Evolutionary conservation across 2,329 filamentous ascomycete genomes (phyloP).

Genomic region (Beauveria caledonica): DNA sequence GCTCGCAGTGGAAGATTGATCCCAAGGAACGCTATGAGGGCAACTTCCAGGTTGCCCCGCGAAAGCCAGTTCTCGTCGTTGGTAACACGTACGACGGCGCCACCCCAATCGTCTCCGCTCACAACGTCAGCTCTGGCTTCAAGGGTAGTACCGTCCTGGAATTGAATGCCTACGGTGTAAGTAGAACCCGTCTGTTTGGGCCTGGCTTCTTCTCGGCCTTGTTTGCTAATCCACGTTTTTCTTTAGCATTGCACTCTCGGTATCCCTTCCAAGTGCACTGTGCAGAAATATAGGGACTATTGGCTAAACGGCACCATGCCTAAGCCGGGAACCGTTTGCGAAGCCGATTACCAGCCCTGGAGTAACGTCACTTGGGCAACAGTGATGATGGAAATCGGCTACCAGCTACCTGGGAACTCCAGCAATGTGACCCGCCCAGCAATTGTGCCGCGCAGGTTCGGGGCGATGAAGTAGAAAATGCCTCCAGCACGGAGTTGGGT

Average conservation of each 20-base stretch:
- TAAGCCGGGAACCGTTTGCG: slow-evolving; percentile 2
- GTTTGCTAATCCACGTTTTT: background rate
- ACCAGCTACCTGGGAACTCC: background rate
- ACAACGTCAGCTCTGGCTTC: slow-evolving; percentile 28
- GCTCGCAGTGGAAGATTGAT: slow-evolving; percentile 30
- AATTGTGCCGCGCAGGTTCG: background rate
- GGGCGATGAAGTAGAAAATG: too few relatives aligned
- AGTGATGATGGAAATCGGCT: background rate
- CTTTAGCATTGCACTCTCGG: background rate
- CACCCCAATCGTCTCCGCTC: slow-evolving; percentile 30
- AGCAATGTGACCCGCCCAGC: background rate
- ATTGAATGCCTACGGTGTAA: slow-evolving; percentile 28
- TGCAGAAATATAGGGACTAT: slow-evolving; percentile 7
- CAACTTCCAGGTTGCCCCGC: slow-evolving; percentile 24
- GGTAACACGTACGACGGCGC: slow-evolving; percentile 30
- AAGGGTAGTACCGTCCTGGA: slow-evolving; percentile 29
- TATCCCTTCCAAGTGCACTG: slow-evolving; percentile 8
- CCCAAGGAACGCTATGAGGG: slow-evolving; percentile 28
- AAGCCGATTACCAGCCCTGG: slow-evolving; percentile 9
- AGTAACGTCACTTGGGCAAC: background rate
- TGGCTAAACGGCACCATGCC: slow-evolving; percentile 13
- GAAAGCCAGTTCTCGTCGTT: slow-evolving; percentile 28
- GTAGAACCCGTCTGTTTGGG: slow-evolving; percentile 11
- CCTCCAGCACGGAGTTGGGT: too few relatives aligned
- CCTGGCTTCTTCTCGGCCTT: background rate